Evolutionary conservation across 441 rosid genomes (phyloP).

Genomic region (Erodium chrysanthum): DNA sequence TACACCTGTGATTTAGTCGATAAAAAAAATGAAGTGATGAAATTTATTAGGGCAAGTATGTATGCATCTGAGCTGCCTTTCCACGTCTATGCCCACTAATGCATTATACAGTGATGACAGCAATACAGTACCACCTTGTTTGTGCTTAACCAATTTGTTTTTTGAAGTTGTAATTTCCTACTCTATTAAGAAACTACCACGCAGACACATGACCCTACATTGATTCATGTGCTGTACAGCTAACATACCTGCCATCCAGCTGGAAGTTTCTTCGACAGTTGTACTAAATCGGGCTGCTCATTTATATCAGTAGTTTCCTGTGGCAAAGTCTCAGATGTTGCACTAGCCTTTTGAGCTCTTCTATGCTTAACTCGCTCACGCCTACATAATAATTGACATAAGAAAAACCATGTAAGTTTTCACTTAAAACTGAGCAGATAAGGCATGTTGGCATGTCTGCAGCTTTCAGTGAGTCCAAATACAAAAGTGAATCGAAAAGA

Average conservation of each 20-base stretch:
- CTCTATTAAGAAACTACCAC: not conserved
- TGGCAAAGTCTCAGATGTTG: conserved; percentile 22
- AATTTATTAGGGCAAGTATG: no score
- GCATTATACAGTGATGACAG: not conserved
- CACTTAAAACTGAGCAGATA: not conserved
- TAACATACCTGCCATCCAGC: conserved; percentile 55
- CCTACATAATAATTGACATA: conserved; percentile 31
- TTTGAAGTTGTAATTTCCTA: not conserved
- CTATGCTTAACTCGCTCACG: conserved; percentile 84
- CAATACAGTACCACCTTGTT: not conserved
- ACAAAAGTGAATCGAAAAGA: not conserved
- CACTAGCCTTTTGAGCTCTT: conserved; percentile 49
- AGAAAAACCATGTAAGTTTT: not conserved
- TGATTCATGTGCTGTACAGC: not conserved
- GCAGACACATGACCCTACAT: not conserved
- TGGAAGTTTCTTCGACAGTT: conserved; percentile 42
- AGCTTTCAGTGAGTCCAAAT: not conserved
- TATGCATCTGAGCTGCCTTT: no score
- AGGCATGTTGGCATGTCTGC: not conserved
- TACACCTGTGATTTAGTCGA: no score
- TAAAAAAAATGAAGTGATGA: no score
- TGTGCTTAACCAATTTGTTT: not conserved
- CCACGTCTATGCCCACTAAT: not conserved
- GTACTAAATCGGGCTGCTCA: conserved; percentile 35
- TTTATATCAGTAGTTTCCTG: conserved; percentile 23